Evolutionary conservation across 177 flowering plant species (phyloP), one percentile per base, ranked within the genome.

Genomic region (Telopea speciosissima): DNA sequence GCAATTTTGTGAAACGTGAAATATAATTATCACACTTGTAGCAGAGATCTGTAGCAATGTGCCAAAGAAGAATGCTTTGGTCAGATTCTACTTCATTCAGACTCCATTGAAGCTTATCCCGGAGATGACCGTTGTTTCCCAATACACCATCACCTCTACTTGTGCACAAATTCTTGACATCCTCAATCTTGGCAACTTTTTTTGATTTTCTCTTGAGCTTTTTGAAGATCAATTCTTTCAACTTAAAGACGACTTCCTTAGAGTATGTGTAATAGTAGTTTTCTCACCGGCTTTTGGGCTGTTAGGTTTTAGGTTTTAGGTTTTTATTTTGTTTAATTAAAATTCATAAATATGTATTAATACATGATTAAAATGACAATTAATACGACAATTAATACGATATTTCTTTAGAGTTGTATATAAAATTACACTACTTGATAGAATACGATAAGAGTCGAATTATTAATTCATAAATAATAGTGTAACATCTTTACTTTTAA

Each of bases 31-130:
- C 70, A 1, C 23, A 19, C 21, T 60, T 3, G 67, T 77, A 77
- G 70, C 81, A 83, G 11, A 83, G 45, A 21, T 83, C 85, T 0
- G 88, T 83, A 0, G 84, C 83, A 23, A 84, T 62, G 64, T 84
- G 87, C 87, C 84, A 84, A 1, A 81, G 5, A 22, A 84, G 76
- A 16, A 84, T 72, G 72, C 79, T 70, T 3, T 76, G 74, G 26
- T 83, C 81, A 21, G 79, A 84, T 12, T 79, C 75, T 16, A 54
- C 44, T 28, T 72, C 72, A 1, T n/a, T n/a, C n/a, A 22, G 22
- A 40, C 64, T 74, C 73, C 81, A 82, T 1, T 10, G 6, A 1
- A 62, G 22, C 21, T 61, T 23, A 12, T 62, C 17, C 65, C 2
- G 7, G n/a, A n/a, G 12, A 61, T 23, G 9, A 11, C 58, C 14